Evolutionary conservation across 148 eudicot species (phyloP), one percentile per base, ranked within the genome.

Genomic region (Camellia lanceoleosa): DNA sequence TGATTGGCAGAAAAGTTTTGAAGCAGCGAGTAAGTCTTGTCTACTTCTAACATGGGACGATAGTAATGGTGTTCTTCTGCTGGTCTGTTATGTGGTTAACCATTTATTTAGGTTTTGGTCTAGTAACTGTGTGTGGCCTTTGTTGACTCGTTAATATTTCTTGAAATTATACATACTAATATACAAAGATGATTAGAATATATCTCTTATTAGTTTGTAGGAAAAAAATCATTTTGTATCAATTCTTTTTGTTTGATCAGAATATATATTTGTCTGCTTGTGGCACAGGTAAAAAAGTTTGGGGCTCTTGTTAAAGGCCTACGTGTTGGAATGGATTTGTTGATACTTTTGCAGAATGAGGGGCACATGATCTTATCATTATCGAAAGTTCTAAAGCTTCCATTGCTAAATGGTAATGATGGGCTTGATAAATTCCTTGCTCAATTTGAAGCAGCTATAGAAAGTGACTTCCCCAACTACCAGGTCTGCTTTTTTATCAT

Each of bases 381-480:
- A 42, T 80, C 84, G 62, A 89, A 89, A 82, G 76, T 94, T 78
- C n/a, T 91, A 68, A 85, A 89, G 47, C 83, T 94, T 81, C 98
- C 99, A 63, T 75, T 83, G 76, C 89, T 92, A 56, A 78, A 83
- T 82, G 99, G 92, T 18, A 83, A 47, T 68, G 83, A 88, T 74
- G 95, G 97, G 73, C 92, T 92, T 78, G 82, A 87, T 81, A 89
- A 91, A 82, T 93, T 88, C 82, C 99, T 96, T 68, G 38, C 79
- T 46, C 98, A 96, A 80, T 91, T 96, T 77, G 97, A 96, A 89
- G 97, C 98, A 72, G 95, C 99, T 78, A 81, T 96, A 67, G 95
- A 94, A 70, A 96, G 99, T 74, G 98, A 94, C 78, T 96, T 96
- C 80, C 97, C 98, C 44, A 88, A 86, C 81, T 90, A 91, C 82